Conservation (phyloP, 202 grass and related monocot species). For the Miscanthus sacchariflorus region DNA sequence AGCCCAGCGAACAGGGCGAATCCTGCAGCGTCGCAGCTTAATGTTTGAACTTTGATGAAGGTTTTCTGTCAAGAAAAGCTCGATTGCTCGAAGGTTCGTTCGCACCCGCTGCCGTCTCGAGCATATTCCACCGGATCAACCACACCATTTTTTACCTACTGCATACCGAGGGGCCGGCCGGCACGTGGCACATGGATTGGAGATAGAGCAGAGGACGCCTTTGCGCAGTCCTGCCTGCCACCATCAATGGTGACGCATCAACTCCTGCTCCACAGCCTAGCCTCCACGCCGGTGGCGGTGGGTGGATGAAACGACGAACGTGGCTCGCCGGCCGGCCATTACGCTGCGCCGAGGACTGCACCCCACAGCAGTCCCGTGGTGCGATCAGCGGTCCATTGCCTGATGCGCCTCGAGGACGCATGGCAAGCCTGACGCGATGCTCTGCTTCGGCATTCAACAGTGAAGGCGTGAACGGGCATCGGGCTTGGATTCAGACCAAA, state of each 20-base stretch:
- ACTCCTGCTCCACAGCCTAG: background rate
- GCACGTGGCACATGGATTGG: conserved; percentile 15
- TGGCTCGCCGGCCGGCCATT: background rate
- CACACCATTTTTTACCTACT: background rate
- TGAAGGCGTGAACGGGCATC: background rate
- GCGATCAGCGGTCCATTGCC: background rate
- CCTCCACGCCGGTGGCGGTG: too few relatives aligned
- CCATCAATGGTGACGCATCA: conserved; percentile 4
- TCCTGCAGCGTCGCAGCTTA: too few relatives aligned
- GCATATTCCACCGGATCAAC: background rate
- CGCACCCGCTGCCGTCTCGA: background rate
- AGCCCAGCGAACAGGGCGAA: too few relatives aligned
- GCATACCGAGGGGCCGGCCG: background rate
- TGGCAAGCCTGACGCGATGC: background rate
- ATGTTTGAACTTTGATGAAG: background rate
- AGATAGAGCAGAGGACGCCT: background rate
- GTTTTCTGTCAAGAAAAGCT: background rate
- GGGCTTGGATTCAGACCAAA: too few relatives aligned
- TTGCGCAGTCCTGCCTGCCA: conserved; percentile 29
- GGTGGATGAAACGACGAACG: background rate
- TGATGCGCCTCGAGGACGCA: background rate
- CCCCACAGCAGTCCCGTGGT: background rate
- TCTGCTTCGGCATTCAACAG: too few relatives aligned
- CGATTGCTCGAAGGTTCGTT: background rate
- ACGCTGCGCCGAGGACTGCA: background rate